Percentiles rank a stretch among this genome's conserved stretches.
These are phyloP conservation scores for Tylopilus balloui DNA, from an alignment of 768 basidiomycete genomes.

Conservation along the genomic window DNA sequence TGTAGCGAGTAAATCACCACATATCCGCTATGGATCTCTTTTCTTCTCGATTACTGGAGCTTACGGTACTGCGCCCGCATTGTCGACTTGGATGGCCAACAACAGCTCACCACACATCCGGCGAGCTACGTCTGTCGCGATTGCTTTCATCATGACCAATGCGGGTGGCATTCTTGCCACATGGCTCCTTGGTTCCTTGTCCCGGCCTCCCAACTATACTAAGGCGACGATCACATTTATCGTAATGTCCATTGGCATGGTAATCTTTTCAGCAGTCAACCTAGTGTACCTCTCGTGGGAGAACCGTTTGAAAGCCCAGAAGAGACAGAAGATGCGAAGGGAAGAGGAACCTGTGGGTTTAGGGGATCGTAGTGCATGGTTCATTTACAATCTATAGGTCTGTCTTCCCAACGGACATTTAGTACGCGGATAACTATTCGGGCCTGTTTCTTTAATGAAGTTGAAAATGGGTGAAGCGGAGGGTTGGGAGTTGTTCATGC, in stretches of 20 bases:
- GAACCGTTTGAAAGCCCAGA: slow-evolving; percentile 43
- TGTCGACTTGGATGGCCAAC: slow-evolving; percentile 59
- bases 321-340: slow-evolving; percentile 28
- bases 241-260: slow-evolving; percentile 38
- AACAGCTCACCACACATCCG: slow-evolving; percentile 54
- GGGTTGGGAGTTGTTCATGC: not conserved
- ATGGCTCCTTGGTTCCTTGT: slow-evolving; percentile 52
- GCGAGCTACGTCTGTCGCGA: slow-evolving; percentile 55
- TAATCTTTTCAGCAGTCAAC: slow-evolving; percentile 36
- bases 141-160: slow-evolving; percentile 56
- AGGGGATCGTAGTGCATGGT: slow-evolving; percentile 53
- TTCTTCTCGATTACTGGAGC: slow-evolving; percentile 53
- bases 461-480: not conserved
- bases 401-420: not conserved
- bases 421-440: no score
- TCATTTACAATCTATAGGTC: slow-evolving; percentile 42
- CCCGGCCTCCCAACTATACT: slow-evolving; percentile 45
- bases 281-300: slow-evolving; percentile 37
- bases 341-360: slow-evolving; percentile 38
- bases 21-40: slow-evolving; percentile 49
- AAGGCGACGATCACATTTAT: slow-evolving; percentile 40
- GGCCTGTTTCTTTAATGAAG: no score
- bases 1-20: slow-evolving; percentile 28
- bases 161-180: slow-evolving; percentile 57
- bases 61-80: slow-evolving; percentile 50